A percentile compares a stretch with the other conserved stretches of the same genome.
phyloP scores from a whole-genome alignment of 2,329 filamentous ascomycete species.

The Colletotrichum aenigma region DNA sequence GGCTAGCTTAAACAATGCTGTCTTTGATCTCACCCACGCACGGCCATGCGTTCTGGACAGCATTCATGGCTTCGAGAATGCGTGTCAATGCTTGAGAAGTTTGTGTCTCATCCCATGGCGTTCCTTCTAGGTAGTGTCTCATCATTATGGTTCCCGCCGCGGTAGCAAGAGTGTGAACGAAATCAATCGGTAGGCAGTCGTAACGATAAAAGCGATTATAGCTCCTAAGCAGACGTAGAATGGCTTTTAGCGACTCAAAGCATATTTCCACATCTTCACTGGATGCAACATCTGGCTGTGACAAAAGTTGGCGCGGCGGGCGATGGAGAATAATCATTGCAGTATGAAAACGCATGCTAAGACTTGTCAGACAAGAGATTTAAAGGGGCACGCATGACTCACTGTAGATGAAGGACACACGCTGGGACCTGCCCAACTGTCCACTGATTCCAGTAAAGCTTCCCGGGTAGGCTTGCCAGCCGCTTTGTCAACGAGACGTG shows the following conservation, averaged over 20 bases:
- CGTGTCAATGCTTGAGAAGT: conserved; percentile 55
- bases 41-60: conserved; percentile 55
- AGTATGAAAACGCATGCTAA: conserved; percentile 51
- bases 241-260: conserved; percentile 50
- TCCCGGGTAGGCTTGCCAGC: conserved; percentile 48
- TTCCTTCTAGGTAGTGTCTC: conserved; percentile 44
- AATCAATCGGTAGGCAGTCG: conserved; percentile 34
- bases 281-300: conserved; percentile 39
- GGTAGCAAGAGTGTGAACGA: conserved; percentile 53
- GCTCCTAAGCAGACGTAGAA: conserved; percentile 47
- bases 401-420: conserved; percentile 37
- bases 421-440: conserved; percentile 49
- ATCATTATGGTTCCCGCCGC: conserved; percentile 51
- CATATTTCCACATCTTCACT: conserved; percentile 54
- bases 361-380: conserved; percentile 40
- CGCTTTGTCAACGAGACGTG: conserved; percentile 51
- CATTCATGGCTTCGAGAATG: conserved; percentile 52
- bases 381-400: neutral
- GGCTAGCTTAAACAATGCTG: conserved; percentile 26
- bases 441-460: conserved; percentile 57
- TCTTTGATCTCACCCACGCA: conserved; percentile 47
- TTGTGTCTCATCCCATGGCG: conserved; percentile 44
- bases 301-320: conserved; percentile 47
- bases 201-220: conserved; percentile 47
- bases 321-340: conserved; percentile 57